These are phyloP conservation scores for Malus hybrid DNA, from an alignment of 331 rosid species.

Conservation along the genomic window DNA sequence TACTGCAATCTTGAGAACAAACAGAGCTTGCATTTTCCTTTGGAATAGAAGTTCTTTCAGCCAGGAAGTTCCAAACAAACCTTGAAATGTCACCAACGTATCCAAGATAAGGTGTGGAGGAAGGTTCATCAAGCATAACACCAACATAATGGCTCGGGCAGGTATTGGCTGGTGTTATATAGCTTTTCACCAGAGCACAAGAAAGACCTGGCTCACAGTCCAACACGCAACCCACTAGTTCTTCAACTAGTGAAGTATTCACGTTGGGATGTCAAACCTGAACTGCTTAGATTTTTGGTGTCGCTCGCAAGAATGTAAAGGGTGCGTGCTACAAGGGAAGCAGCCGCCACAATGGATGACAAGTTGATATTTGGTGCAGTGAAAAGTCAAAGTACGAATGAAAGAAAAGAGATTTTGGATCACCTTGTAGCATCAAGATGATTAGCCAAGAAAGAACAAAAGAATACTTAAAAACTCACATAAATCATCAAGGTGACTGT, in stretches of 20 bases:
- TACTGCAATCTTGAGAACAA: too few species aligned
- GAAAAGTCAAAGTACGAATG: not conserved
- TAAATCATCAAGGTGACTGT: constrained; percentile 79
- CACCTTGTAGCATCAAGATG: not conserved
- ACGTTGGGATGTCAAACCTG: constrained; percentile 52
- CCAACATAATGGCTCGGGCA: constrained; percentile 89
- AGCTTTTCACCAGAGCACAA: constrained; percentile 74
- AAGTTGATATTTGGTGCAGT: constrained; percentile 73
- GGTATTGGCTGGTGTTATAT: constrained; percentile 49
- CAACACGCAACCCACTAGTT: constrained; percentile 65
- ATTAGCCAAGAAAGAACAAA: constrained; percentile 5
- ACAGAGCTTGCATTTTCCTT: too few species aligned
- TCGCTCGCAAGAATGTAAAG: constrained; percentile 68
- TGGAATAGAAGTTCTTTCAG: too few species aligned
- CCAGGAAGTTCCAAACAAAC: too few species aligned
- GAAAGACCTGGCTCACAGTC: constrained; percentile 88
- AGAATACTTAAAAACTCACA: constrained; percentile 35
- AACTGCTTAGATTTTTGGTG: constrained; percentile 30
- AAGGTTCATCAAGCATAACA: too few species aligned
- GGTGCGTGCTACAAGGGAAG: constrained; percentile 84
- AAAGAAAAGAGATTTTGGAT: not conserved
- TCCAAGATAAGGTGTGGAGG: too few species aligned
- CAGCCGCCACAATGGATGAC: constrained; percentile 72
- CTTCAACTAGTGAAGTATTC: constrained; percentile 72
- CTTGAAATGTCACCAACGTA: too few species aligned